phyloP scores from a whole-genome alignment of 805 yeast genomes.

The Metschnikowia koreensis region DNA sequence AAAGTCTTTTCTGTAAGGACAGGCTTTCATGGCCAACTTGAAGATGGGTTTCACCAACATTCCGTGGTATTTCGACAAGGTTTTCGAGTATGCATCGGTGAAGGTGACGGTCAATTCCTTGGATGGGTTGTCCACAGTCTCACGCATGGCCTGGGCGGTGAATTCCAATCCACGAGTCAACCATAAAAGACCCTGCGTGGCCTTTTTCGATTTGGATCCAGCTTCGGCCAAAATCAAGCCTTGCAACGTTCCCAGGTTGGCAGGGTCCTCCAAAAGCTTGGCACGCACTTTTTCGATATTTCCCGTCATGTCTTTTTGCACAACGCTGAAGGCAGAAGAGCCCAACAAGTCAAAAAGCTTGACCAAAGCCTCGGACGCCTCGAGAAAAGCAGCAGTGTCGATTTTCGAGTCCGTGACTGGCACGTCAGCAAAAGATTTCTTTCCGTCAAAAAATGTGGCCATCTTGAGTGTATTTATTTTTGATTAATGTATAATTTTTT shows the following conservation, averaged over 20 bases:
- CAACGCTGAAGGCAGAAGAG: constrained; percentile 79
- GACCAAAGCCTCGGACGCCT: constrained; percentile 81
- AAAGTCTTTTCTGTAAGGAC: constrained; percentile 87
- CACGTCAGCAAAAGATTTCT: constrained; percentile 73
- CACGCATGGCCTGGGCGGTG: constrained; percentile 87
- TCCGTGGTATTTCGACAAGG: constrained; percentile 77
- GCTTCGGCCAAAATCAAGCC: constrained; percentile 73
- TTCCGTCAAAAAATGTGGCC: constrained; percentile 80
- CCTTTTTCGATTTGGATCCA: constrained; percentile 63
- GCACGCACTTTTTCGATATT: constrained; percentile 74
- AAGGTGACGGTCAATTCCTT: constrained; percentile 72
- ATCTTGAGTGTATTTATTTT: constrained; percentile 23
- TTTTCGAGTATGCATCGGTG: constrained; percentile 80
- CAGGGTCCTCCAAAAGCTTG: constrained; percentile 64
- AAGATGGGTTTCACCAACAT: constrained; percentile 82
- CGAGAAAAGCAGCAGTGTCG: constrained; percentile 72
- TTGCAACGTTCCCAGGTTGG: constrained; percentile 65
- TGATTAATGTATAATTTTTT: background rate
- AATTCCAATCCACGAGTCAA: constrained; percentile 80
- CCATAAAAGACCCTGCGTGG: constrained; percentile 92
- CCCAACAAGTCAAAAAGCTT: constrained; percentile 82
- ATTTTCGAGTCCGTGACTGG: constrained; percentile 61
- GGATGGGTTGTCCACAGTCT: constrained; percentile 62
- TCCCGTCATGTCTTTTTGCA: constrained; percentile 85
- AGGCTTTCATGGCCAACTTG: constrained; percentile 92